Percentiles rank a stretch among this genome's conserved stretches.
phyloP scores from a whole-genome alignment of 768 basidiomycete species.

The Kwoniella botswanensis region DNA sequence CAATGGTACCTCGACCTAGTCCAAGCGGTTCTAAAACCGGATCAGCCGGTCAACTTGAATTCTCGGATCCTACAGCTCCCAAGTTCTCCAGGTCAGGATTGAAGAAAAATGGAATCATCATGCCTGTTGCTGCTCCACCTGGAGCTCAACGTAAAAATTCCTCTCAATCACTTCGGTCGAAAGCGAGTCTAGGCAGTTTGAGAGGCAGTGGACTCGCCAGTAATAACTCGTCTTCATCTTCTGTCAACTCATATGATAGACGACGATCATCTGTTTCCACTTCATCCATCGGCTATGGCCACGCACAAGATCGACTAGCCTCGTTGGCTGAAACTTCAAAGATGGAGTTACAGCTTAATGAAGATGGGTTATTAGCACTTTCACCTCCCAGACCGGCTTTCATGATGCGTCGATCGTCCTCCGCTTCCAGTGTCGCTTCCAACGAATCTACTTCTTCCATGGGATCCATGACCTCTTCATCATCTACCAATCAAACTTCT shows the following conservation, averaged over 20 bases:
- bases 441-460: conserved; percentile 18
- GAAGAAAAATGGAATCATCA: conserved; percentile 46
- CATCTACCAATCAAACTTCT: conserved; percentile 23
- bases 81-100: conserved; percentile 52
- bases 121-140: conserved; percentile 37
- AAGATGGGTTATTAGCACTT: conserved; percentile 37
- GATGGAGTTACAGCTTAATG: conserved; percentile 40
- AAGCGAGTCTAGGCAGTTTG: conserved; percentile 4
- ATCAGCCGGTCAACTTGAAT: conserved; percentile 3
- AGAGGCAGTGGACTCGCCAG: conserved; percentile 3
- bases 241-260: conserved; percentile 2
- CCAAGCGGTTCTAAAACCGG: conserved; percentile 19
- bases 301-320: conserved; percentile 30
- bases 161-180: conserved; percentile 14
- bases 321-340: conserved; percentile 38
- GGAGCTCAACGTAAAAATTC: conserved; percentile 18
- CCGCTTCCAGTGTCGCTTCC: conserved; percentile 26
- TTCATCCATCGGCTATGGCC: not conserved
- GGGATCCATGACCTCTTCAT: conserved; percentile 25
- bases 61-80: conserved; percentile 33
- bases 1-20: conserved; percentile 3
- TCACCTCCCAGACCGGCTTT: conserved; percentile 45
- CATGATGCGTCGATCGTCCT: conserved; percentile 28
- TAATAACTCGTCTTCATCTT: conserved; percentile 16
- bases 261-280: conserved; percentile 7